phyloP scores from a whole-genome alignment of 345 rosid genomes.

The Lumnitzera racemosa region DNA sequence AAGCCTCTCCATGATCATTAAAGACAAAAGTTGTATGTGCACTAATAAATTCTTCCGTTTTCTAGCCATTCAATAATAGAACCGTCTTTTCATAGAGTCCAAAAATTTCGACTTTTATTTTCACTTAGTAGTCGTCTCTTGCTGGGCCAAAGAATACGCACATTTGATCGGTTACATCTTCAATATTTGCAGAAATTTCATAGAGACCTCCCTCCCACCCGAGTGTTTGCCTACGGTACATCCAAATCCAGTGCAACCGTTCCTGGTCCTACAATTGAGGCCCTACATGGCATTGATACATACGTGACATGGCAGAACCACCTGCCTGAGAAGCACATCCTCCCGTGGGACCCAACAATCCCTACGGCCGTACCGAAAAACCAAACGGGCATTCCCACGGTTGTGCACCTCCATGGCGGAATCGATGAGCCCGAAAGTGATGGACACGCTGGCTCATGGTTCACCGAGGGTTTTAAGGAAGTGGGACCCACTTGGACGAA shows the following conservation, averaged over 20 bases:
- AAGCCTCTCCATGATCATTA: too few species aligned
- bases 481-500: conserved; percentile 58
- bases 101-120: too few species aligned
- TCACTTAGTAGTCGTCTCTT: too few species aligned
- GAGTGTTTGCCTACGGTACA: conserved; percentile 67
- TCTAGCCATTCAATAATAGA: too few species aligned
- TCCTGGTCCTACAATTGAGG: conserved; percentile 86
- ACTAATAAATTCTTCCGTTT: too few species aligned
- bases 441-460: conserved; percentile 62
- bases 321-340: conserved; percentile 69
- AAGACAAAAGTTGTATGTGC: not conserved
- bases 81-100: too few species aligned
- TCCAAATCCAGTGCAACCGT: conserved; percentile 44
- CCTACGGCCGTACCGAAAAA: conserved; percentile 45
- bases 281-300: conserved; percentile 42
- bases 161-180: too few species aligned
- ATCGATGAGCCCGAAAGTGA: conserved; percentile 61
- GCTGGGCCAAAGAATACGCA: too few species aligned
- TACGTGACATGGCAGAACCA: conserved; percentile 64
- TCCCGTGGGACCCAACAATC: conserved; percentile 83
- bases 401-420: conserved; percentile 81
- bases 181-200: conserved; percentile 57
- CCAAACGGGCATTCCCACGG: conserved; percentile 59
- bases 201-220: conserved; percentile 65
- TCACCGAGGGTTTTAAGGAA: conserved; percentile 52